A percentile compares a stretch with the other conserved stretches of the same genome.
These are phyloP conservation scores for Ganoderma multipileum DNA, from an alignment of 1,284 basidiomycete genomes.

Conservation along the genomic window DNA sequence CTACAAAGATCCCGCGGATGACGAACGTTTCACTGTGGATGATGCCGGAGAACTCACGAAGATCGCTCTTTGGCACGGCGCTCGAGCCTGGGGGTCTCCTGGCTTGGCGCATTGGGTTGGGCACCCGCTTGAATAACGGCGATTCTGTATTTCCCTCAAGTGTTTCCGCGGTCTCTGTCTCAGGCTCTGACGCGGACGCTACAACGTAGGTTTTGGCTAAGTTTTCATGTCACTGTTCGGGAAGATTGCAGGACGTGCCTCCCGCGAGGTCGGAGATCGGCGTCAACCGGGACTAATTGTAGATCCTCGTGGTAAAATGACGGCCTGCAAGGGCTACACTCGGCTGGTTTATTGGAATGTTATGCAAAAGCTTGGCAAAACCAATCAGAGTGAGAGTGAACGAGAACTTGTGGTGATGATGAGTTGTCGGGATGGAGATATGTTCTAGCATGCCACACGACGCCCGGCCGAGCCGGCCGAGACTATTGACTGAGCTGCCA, in stretches of 20 bases:
- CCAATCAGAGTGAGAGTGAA: not conserved
- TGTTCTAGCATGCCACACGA: not conserved
- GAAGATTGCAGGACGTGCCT: not conserved
- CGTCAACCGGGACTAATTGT: constrained; percentile 8
- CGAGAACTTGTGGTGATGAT: constrained; percentile 3
- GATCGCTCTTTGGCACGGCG: no score
- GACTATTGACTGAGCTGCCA: not conserved
- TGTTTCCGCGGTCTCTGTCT: no score
- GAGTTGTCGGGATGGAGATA: not conserved
- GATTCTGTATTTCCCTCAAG: not conserved
- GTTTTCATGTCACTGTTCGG: not conserved
- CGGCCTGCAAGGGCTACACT: not conserved
- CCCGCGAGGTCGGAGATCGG: constrained; percentile 1
- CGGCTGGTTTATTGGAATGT: no score
- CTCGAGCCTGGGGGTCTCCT: no score
- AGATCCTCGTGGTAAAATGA: constrained; percentile 19
- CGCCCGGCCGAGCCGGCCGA: not conserved
- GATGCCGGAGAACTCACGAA: no score
- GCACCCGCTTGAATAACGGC: no score
- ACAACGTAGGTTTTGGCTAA: not conserved
- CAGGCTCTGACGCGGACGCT: not conserved
- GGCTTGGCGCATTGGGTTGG: no score
- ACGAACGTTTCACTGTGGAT: no score
- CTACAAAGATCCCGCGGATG: no score
- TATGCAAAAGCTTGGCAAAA: not conserved